Evolutionary conservation across 805 yeast species (phyloP), one percentile per base, ranked within the genome.

Genomic region (Saturnispora halmiae): DNA sequence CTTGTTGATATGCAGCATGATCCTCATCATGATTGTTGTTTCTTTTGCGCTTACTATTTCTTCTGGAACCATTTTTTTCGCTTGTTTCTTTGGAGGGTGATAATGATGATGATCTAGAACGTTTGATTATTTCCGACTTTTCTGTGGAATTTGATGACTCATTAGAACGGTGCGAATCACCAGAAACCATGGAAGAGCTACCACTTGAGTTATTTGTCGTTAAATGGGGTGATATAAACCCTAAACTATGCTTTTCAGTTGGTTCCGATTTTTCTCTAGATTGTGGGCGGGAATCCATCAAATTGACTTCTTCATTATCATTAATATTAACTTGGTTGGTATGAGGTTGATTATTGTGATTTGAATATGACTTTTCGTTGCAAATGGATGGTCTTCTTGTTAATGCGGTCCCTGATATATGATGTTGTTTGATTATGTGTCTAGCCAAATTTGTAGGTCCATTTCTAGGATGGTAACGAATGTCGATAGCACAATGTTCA

Each of bases 371-470:
- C 13, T 6, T 4, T 5, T 35, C 31, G 21, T 11, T 14, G 6
- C 18, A 26, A 19, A 39, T 33, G 21, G 56, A 57, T 8, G 62
- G 61, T 29, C 60, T 44, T 36, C 63, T 45, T 4, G 58, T 49
- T 11, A 51, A 18, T 9, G 21, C 18, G 4, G 42, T 27, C 5
- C 36, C 42, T 2, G 32, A 28, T 24, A 56, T 45, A 15, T 49
- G 38, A 42, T 60, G 64, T 13, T 58, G 45, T 32, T 53, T 55
- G 22, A 38, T 50, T 9, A 60, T 43, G 39, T 60, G 65, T 34
- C 63, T 51, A 2, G 62, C 57, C 27, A 60, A 46, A 37, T 60
- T 60, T 0, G 64, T 58, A 6, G 64, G 64, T 3, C 65, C 65
- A 40, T 60, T 60, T 42, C 63, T 49, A 18, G 60, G 51, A 4